Evolutionary conservation across 495 filamentous ascomycete species (phyloP).

Genomic region (Aspergillus saccharolyticus): DNA sequence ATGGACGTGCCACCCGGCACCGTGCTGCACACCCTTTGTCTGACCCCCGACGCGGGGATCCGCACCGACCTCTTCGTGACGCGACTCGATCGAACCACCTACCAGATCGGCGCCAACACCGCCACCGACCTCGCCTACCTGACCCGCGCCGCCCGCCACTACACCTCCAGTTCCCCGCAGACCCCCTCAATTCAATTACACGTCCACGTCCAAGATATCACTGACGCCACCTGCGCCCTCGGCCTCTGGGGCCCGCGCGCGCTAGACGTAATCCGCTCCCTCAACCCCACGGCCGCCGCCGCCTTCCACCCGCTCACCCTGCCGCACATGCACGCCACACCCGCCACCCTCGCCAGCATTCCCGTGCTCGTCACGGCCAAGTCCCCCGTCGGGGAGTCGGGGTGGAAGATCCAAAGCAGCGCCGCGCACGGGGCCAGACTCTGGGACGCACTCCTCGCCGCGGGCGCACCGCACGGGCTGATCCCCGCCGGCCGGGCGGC

Average conservation of each 20-base stretch:
- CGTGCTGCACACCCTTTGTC: slow-evolving; percentile 42
- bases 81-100: slow-evolving; percentile 32
- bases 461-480: slow-evolving; percentile 41
- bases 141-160: slow-evolving; percentile 33
- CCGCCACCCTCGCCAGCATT: slow-evolving; percentile 31
- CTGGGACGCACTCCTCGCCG: slow-evolving; percentile 43
- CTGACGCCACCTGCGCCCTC: slow-evolving; percentile 45
- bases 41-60: slow-evolving; percentile 38
- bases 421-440: slow-evolving; percentile 42
- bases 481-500: slow-evolving; percentile 44
- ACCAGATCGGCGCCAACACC: slow-evolving; percentile 44
- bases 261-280: slow-evolving; percentile 27
- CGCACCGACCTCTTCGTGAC: slow-evolving; percentile 39
- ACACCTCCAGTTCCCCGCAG: too few species aligned
- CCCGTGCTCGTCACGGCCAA: slow-evolving; percentile 39
- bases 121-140: slow-evolving; percentile 42
- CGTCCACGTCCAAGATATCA: slow-evolving; percentile 45
- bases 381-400: slow-evolving; percentile 46
- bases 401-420: slow-evolving; percentile 48
- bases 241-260: slow-evolving; percentile 49
- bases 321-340: slow-evolving; percentile 36
- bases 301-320: slow-evolving; percentile 39
- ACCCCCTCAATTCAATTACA: too few species aligned
- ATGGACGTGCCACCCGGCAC: slow-evolving; percentile 30
- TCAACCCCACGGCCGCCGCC: slow-evolving; percentile 30